Conservation (phyloP, 2,329 filamentous ascomycete species). For the Exophiala phaeomuriformis region DNA sequence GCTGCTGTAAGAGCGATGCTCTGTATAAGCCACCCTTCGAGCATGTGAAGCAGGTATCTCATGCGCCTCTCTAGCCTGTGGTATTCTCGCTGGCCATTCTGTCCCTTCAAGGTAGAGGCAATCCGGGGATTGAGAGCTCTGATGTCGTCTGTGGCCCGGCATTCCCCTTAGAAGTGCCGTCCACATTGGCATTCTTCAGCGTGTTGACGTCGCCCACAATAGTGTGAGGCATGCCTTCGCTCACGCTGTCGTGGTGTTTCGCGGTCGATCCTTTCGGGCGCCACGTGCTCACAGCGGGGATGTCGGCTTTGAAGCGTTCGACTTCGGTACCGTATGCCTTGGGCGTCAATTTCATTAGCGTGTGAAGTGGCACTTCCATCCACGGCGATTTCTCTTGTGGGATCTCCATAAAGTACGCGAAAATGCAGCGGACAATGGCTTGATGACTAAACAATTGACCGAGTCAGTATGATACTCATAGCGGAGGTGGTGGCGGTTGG, state of each 20-base stretch:
- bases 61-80: too few relatives aligned
- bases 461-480: neutral
- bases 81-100: neutral
- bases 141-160: neutral
- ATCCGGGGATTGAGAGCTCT: constrained; percentile 6
- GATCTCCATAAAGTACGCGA: constrained; percentile 98
- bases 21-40: neutral
- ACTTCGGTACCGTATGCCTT: constrained; percentile 91
- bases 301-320: constrained; percentile 78
- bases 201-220: constrained; percentile 16
- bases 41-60: too few relatives aligned
- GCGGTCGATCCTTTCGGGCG: constrained; percentile 61
- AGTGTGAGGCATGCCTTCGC: constrained; percentile 16
- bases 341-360: constrained; percentile 91
- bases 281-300: constrained; percentile 94
- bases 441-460: constrained; percentile 54
- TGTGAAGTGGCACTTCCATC: constrained; percentile 98
- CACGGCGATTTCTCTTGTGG: constrained; percentile 87
- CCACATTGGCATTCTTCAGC: neutral
- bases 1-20: neutral
- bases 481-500: neutral
- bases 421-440: constrained; percentile 92
- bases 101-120: constrained; percentile 11
- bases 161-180: neutral
- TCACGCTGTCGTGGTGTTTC: constrained; percentile 23